Percentiles rank a stretch among this genome's conserved stretches.
Evolutionary conservation across 306 rosid genomes (phyloP).

Genomic region (Herpetospermum pedunculosum): DNA sequence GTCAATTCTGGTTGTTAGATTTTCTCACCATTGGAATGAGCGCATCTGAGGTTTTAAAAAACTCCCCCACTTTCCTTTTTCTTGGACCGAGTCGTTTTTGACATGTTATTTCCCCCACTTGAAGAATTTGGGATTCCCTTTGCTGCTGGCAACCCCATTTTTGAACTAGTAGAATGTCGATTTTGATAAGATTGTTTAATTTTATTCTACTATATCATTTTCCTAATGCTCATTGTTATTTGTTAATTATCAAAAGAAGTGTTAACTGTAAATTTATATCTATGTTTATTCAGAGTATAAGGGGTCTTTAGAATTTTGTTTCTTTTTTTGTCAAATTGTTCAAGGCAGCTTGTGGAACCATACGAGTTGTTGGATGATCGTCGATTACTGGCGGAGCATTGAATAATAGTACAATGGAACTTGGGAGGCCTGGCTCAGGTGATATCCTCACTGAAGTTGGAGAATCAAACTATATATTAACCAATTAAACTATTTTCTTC

Average conservation of each 20-base stretch:
- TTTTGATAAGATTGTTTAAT: background rate
- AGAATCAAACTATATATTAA: background rate
- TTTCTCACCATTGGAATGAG: background rate
- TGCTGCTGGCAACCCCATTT: background rate
- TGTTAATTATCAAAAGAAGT: background rate
- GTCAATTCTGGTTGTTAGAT: background rate
- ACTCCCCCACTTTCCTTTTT: background rate
- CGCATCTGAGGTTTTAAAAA: background rate
- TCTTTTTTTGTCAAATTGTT: background rate
- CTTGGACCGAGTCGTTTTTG: background rate
- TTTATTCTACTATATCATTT: background rate
- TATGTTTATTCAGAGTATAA: background rate
- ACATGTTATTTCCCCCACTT: background rate
- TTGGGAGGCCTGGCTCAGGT: conserved; percentile 66
- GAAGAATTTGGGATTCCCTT: background rate
- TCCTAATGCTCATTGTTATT: background rate
- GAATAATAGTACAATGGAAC: conserved; percentile 32
- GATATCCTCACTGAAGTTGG: conserved; percentile 26
- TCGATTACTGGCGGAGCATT: conserved; percentile 19
- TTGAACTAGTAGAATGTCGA: background rate
- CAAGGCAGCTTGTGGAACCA: conserved; percentile 14
- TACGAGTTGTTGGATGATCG: conserved; percentile 24
- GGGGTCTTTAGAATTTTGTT: background rate
- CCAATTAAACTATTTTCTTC: background rate
- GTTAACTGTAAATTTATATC: background rate